A percentile compares a stretch with the other conserved stretches of the same genome.
Evolutionary conservation across 2,329 filamentous ascomycete genomes (phyloP).

Genomic region (Ceratocystis lukuohia): DNA sequence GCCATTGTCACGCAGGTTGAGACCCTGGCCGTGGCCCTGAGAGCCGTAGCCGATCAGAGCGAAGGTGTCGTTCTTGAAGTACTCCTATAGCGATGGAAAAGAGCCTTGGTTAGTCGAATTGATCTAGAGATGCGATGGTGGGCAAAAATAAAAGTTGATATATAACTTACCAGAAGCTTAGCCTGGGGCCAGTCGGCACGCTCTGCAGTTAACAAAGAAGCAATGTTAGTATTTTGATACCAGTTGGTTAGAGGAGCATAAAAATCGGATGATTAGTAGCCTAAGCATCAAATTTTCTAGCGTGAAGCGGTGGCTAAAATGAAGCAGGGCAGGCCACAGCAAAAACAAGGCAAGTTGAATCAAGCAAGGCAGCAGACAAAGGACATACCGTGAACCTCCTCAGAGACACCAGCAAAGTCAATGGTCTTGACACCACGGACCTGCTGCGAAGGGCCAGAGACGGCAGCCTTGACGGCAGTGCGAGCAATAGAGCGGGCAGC

Average conservation of each 20-base stretch:
- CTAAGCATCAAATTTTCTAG: constrained; percentile 7
- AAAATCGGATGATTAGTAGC: not conserved
- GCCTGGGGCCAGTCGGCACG: constrained; percentile 96
- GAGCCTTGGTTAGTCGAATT: constrained; percentile 7
- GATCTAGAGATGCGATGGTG: not conserved
- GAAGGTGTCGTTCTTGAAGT: constrained; percentile 99
- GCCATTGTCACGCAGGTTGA: constrained; percentile 99
- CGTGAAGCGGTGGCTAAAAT: not conserved
- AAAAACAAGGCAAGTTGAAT: not conserved
- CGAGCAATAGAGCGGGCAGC: constrained; percentile 45
- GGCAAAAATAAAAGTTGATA: not conserved
- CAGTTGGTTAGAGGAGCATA: not conserved
- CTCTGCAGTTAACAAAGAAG: constrained; percentile 42
- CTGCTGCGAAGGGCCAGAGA: constrained; percentile 47
- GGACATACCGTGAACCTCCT: constrained; percentile 75
- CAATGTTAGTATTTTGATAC: constrained; percentile 7
- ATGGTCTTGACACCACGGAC: constrained; percentile 92
- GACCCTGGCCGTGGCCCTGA: constrained; percentile 96
- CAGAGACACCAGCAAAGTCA: constrained; percentile 92
- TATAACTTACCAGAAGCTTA: constrained; percentile 75
- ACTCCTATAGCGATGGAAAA: constrained; percentile 48
- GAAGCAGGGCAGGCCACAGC: not conserved
- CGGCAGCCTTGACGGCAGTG: constrained; percentile 39
- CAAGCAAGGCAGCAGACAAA: constrained; percentile 16
- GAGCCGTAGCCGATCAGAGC: constrained; percentile 97